A percentile compares a stretch with the other conserved stretches of the same genome.
Conservation (phyloP, 805 yeast genomes). For the Helenozyma rhizophorensis region DNA sequence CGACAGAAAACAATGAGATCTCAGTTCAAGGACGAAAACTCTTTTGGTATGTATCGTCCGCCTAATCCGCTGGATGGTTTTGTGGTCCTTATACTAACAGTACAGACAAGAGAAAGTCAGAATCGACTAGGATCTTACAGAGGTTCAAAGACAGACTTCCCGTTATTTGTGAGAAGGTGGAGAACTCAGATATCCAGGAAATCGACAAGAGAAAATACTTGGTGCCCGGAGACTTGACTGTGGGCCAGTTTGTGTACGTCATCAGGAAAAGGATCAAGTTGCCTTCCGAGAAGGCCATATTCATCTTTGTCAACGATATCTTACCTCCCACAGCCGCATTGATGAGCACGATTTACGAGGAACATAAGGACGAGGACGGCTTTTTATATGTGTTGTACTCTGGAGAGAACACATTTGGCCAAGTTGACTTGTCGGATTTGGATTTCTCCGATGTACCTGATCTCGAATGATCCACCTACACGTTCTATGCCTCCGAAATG, state of each 20-base stretch:
- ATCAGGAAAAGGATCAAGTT: conserved; percentile 93
- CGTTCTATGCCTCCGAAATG: too few relatives aligned
- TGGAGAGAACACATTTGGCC: conserved; percentile 96
- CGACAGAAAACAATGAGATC: conserved; percentile 59
- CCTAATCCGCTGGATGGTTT: too few relatives aligned
- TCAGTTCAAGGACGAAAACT: conserved; percentile 91
- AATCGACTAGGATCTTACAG: conserved; percentile 83
- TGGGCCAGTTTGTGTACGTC: conserved; percentile 97
- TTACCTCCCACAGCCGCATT: conserved; percentile 97
- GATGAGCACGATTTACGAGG: conserved; percentile 92
- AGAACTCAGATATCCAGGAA: conserved; percentile 91
- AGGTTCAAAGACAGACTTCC: conserved; percentile 93
- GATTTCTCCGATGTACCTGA: conserved; percentile 13
- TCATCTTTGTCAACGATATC: conserved; percentile 94
- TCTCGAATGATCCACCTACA: too few relatives aligned
- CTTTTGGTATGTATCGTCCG: conserved; percentile 80
- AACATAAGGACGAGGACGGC: conserved; percentile 97
- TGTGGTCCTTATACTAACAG: conserved; percentile 10
- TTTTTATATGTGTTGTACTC: conserved; percentile 93
- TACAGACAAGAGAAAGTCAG: conserved; percentile 86
- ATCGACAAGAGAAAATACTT: conserved; percentile 96
- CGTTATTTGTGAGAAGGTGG: conserved; percentile 95
- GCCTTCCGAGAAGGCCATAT: conserved; percentile 96
- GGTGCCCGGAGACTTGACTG: conserved; percentile 93
- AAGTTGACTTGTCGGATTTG: conserved; percentile 19